A percentile compares a stretch with the other conserved stretches of the same genome.
phyloP scores from a whole-genome alignment of 2,329 filamentous ascomycete genomes.

The Paecilomyces fulvus region DNA sequence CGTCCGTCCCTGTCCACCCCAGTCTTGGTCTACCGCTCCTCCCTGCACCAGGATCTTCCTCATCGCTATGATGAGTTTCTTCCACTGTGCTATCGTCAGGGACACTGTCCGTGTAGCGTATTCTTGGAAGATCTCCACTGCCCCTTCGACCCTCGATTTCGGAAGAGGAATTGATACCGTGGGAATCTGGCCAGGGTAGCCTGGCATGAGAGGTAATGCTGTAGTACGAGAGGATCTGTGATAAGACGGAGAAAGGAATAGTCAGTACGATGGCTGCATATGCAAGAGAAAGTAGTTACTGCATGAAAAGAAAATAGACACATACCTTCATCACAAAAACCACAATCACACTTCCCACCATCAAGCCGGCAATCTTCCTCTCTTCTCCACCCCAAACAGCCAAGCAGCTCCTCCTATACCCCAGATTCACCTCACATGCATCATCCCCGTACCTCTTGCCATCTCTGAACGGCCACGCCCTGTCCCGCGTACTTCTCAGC shows the following conservation, averaged over 20 bases:
- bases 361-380: conserved; percentile 17
- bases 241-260: neutral
- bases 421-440: conserved; percentile 23
- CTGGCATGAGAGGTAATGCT: neutral
- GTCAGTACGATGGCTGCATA: neutral
- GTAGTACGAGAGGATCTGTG: too few relatives aligned
- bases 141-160: neutral
- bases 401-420: conserved; percentile 22
- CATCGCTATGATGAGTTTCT: neutral
- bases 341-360: conserved; percentile 18
- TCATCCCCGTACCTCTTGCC: conserved; percentile 15
- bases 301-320: neutral
- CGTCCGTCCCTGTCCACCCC: neutral
- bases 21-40: neutral
- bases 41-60: neutral
- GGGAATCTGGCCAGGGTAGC: neutral
- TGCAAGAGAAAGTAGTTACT: neutral
- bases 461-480: conserved; percentile 32
- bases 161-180: neutral
- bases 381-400: conserved; percentile 21
- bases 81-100: neutral
- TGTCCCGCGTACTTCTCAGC: conserved; percentile 25
- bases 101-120: neutral
- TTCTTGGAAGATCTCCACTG: neutral
- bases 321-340: conserved; percentile 15